Evolutionary conservation across 2,329 filamentous ascomycete species (phyloP).

Genomic region (Exserohilum turcica): DNA sequence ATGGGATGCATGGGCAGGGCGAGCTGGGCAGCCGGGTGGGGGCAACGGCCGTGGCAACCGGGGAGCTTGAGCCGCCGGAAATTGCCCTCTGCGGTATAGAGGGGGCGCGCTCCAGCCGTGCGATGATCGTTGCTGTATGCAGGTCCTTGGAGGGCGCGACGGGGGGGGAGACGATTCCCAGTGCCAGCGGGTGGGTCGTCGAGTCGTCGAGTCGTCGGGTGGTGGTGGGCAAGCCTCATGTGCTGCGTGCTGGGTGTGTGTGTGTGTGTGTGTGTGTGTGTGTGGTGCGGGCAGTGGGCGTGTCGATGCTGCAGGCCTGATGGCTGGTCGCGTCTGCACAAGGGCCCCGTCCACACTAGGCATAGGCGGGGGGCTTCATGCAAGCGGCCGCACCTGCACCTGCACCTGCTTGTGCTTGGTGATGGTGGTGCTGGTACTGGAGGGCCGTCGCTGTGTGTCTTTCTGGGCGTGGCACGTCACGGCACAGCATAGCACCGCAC

Average conservation of each 20-base stretch:
- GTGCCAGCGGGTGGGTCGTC: not conserved
- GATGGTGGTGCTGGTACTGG: too few species aligned
- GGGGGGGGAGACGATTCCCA: constrained; percentile 19
- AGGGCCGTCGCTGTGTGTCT: not conserved
- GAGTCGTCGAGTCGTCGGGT: not conserved
- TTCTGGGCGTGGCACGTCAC: constrained; percentile 11
- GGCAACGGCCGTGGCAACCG: constrained; percentile 27
- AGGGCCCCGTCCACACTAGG: constrained; percentile 29
- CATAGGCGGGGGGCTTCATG: constrained; percentile 30
- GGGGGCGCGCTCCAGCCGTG: constrained; percentile 1
- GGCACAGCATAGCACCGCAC: not conserved
- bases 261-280: too few species aligned
- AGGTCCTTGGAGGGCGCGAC: constrained; percentile 16
- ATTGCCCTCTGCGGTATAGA: constrained; percentile 6
- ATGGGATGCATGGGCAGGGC: constrained; percentile 9
- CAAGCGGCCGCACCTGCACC: constrained; percentile 25
- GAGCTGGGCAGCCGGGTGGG: constrained; percentile 17
- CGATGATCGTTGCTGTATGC: constrained; percentile 23
- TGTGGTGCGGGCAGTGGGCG: too few species aligned
- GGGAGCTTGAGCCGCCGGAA: constrained; percentile 30
- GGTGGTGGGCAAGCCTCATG: not conserved
- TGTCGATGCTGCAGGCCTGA: constrained; percentile 19
- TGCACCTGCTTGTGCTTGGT: constrained; percentile 13
- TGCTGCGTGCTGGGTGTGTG: not conserved
- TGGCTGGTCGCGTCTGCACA: constrained; percentile 19